phyloP scores from a whole-genome alignment of 2,329 filamentous ascomycete species.

The Hypoxylon sp. region DNA sequence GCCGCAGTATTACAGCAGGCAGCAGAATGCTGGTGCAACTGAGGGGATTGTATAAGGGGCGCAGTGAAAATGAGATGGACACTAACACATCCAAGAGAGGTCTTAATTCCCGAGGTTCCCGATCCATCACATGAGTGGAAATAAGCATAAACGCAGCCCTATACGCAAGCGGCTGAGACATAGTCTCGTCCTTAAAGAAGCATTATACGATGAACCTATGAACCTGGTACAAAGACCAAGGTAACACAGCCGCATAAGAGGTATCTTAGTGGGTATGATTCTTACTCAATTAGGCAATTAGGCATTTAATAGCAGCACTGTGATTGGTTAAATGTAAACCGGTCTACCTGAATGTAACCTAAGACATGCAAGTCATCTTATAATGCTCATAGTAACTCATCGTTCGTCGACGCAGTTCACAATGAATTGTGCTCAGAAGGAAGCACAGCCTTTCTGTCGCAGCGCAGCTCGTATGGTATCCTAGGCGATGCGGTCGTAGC shows the following conservation, averaged over 20 bases:
- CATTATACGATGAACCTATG: neutral
- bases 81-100: neutral
- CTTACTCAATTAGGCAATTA: slow-evolving; percentile 29
- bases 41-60: neutral
- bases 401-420: neutral
- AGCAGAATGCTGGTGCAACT: neutral
- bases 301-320: neutral
- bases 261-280: slow-evolving; percentile 1
- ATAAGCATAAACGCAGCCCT: slow-evolving; percentile 1
- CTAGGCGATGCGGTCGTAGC: slow-evolving; percentile 3
- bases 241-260: neutral
- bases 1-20: neutral
- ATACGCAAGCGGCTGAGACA: neutral
- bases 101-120: neutral
- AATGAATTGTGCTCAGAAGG: neutral
- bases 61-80: neutral
- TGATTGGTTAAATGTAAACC: slow-evolving; percentile 27
- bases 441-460: slow-evolving; percentile 3
- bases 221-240: neutral
- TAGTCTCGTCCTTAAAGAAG: neutral
- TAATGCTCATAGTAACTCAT: neutral
- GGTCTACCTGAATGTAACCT: no score
- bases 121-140: neutral
- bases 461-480: neutral
- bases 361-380: neutral